These are phyloP conservation scores for Gossypium davidsonii DNA, from an alignment of 441 rosid genomes.

Conservation along the genomic window DNA sequence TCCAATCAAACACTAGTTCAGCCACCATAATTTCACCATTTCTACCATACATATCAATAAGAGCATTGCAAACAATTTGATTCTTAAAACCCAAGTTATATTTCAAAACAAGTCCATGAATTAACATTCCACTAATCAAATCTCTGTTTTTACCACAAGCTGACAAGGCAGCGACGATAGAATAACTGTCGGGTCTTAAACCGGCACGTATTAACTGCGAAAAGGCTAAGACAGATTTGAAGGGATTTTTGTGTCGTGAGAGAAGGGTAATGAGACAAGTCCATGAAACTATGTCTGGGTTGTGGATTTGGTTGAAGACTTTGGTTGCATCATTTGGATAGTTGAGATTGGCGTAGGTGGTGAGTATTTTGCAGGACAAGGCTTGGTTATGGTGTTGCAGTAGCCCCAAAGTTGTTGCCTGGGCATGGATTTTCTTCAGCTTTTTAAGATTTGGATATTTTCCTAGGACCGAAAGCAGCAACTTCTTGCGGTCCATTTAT, in stretches of 20 bases:
- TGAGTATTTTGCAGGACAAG: conserved; percentile 9
- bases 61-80: conserved; percentile 24
- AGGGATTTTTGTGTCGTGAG: conserved; percentile 8
- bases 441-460: background rate
- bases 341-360: conserved; percentile 14
- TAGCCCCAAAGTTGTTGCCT: conserved; percentile 6
- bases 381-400: conserved; percentile 12
- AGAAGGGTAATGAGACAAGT: conserved; percentile 23
- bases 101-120: conserved; percentile 25
- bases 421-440: conserved; percentile 20
- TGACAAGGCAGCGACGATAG: conserved; percentile 23
- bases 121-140: conserved; percentile 18
- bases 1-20: conserved; percentile 18
- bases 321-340: conserved; percentile 9
- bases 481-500: conserved; percentile 5
- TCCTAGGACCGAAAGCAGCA: conserved; percentile 3
- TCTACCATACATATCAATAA: conserved; percentile 29
- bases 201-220: conserved; percentile 18
- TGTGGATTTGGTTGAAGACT: conserved; percentile 19
- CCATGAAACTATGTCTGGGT: conserved; percentile 26
- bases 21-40: conserved; percentile 18
- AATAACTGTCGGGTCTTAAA: conserved; percentile 21
- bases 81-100: conserved; percentile 13
- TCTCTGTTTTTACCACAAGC: conserved; percentile 19
- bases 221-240: conserved; percentile 12